Evolutionary conservation across 495 filamentous ascomycete species (phyloP), one percentile per base, ranked within the genome.

Genomic region (Darksidea phi): DNA sequence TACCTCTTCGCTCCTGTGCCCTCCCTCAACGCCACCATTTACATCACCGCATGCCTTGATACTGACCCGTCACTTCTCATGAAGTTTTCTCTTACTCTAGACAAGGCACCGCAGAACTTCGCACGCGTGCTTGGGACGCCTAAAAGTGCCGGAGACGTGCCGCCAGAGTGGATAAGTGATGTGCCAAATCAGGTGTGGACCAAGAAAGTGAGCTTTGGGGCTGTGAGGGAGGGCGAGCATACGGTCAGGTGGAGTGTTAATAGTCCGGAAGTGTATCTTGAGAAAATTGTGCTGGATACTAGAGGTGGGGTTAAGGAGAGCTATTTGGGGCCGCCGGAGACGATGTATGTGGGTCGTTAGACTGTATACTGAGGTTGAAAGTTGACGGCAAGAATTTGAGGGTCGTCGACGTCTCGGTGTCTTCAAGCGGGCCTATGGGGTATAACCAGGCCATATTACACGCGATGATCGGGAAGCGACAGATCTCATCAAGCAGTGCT

Each of bases 301-400:
- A 50, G 57, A 28, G 61, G 61, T 32, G 62, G 62, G 0, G 55
- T 61, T 21, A 66, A 42, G 51, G 52, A 54, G 3, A 66, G 56
- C 36, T 66, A 66, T 52, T 36, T 66, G 10, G 62, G 62, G 8
- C 62, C 62, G 21, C 62, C 62, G 24, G 62, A 66, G 57, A 61
- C 34, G 18, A 26, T 56, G 50, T 7, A 2, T 24, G 50, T 61
- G 12, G 37, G 42, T 17, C 2, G n/a, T 6, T 43, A n/a, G 41
- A 6, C 41, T 43, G 15, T 43, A 6, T 43, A 6, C 5, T 43
- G 41, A 32, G 28, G 28, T 32, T 32, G 10, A 32, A 32, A 10
- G 28, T 32, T 3, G 4, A 32, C 10, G 28, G 28, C 28, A 32
- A 32, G 28, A 32, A 32, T 10, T 10, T 32, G 28, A 32, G 28